Base-by-base conservation (phyloP, 345 rosid genomes). In the Brassica carinata region DNA sequence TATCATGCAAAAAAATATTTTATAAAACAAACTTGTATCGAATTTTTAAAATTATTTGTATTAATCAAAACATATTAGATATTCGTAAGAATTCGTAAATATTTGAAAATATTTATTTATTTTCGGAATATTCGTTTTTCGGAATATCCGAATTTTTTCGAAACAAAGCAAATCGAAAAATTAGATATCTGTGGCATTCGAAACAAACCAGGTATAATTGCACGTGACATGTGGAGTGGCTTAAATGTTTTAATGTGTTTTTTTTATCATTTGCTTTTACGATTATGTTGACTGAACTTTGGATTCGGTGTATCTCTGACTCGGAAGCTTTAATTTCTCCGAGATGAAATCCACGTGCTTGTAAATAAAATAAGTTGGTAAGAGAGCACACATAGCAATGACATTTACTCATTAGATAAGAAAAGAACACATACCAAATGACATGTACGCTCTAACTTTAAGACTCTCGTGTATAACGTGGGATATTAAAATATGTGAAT, bases 331-430 rank as follows among this genome's bases (percentile, higher is more conserved):
- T 13, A 23, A 13, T 69, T 13, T 69, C 19, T 45, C 59, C 58
- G 11, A 68, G 58, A 68, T 26, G 11, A 69, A 15, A 67, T 18
- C 30, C 55, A 64, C 45, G 43, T 64, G 69, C 45, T n/a, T 64
- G 69, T n/a, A 3, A 31, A 64, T 64, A 15, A 29, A 29, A 63
- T 7, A 30, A 29, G 36, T 34, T 64, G 68, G 18, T 29, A 63
- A 2, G 9, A 2, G 9, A 29, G 15, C 59, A 53, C 43, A 10
- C 19, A 53, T 53, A 5, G 8, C 59, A 9, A 18, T 62, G 66
- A 5, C 67, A 29, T 48, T 48, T 48, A 48, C 13, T n/a, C 58
- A 51, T 51, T 51, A 0, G 18, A 51, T 14, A n/a, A 51, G 2
- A 51, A n/a, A 51, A 51, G 8, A 51, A 51, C 58, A 5, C 11